Conservation (phyloP, 2,329 filamentous ascomycete species). For the Chrysoporthe cubensis region DNA sequence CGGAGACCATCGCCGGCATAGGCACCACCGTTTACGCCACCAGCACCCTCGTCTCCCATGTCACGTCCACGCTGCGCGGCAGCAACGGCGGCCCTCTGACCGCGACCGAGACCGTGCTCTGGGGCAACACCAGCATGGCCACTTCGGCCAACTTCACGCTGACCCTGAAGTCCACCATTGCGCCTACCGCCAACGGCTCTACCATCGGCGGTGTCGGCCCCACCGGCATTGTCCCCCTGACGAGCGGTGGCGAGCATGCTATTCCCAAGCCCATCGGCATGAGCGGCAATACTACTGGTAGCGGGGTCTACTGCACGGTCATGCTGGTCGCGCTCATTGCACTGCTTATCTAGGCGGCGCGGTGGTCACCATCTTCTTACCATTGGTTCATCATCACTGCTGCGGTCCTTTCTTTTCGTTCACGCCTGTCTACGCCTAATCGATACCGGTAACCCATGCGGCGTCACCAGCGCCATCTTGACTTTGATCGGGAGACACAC, state of each 20-base stretch:
- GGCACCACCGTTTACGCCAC: constrained; percentile 15
- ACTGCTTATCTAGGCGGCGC: constrained; percentile 38
- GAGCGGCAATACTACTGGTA: constrained; percentile 38
- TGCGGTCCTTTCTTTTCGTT: neutral
- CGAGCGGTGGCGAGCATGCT: constrained; percentile 41
- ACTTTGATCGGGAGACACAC: neutral
- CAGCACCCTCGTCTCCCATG: neutral
- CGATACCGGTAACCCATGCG: neutral
- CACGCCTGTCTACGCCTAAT: neutral
- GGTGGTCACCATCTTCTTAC: neutral
- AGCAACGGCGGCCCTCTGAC: constrained; percentile 10
- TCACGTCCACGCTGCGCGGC: constrained; percentile 5
- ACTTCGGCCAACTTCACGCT: constrained; percentile 21
- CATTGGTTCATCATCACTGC: neutral
- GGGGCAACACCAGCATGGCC: constrained; percentile 6
- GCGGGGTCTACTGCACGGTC: constrained; percentile 40
- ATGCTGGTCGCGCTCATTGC: constrained; percentile 43
- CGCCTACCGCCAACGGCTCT: constrained; percentile 32
- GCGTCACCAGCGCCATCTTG: no score
- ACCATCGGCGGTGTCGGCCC: constrained; percentile 27
- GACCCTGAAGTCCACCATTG: constrained; percentile 39
- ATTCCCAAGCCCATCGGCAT: constrained; percentile 36
- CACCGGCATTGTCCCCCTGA: constrained; percentile 33
- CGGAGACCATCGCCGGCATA: constrained; percentile 8
- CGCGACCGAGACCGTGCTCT: constrained; percentile 10